These are phyloP conservation scores for Scheffersomyces amazonensis DNA, from an alignment of 805 yeast genomes.

Conservation along the genomic window DNA sequence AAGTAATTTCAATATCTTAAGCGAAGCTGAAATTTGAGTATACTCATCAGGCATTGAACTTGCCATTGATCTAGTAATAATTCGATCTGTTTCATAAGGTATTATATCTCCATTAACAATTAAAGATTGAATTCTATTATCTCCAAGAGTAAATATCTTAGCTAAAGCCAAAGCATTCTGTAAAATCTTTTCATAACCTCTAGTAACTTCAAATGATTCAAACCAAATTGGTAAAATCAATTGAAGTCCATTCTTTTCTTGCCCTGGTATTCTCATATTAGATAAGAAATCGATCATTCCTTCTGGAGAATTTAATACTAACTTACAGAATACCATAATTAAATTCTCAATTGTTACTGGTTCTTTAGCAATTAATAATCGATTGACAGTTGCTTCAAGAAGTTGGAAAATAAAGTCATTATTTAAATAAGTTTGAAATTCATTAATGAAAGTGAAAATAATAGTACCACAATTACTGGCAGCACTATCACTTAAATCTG, in stretches of 20 bases:
- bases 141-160: slow-evolving; percentile 59
- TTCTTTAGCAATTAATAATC: slow-evolving; percentile 66
- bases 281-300: slow-evolving; percentile 64
- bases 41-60: slow-evolving; percentile 59
- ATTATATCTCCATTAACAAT: slow-evolving; percentile 76
- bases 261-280: slow-evolving; percentile 9
- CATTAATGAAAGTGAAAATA: slow-evolving; percentile 56
- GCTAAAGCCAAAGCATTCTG: slow-evolving; percentile 70
- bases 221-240: slow-evolving; percentile 79
- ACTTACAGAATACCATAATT: slow-evolving; percentile 68
- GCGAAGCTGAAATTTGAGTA: slow-evolving; percentile 63
- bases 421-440: slow-evolving; percentile 40
- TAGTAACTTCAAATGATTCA: slow-evolving; percentile 70
- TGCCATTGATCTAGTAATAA: slow-evolving; percentile 84
- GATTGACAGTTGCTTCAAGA: slow-evolving; percentile 67
- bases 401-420: slow-evolving; percentile 49
- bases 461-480: slow-evolving; percentile 74
- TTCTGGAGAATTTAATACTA: slow-evolving; percentile 59
- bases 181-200: slow-evolving; percentile 73
- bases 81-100: slow-evolving; percentile 59
- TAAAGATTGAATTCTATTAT: slow-evolving; percentile 47
- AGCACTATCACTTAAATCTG: slow-evolving; percentile 73
- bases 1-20: slow-evolving; percentile 70
- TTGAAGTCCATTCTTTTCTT: slow-evolving; percentile 42
- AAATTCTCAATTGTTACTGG: slow-evolving; percentile 75